Evolutionary conservation across 352 stramenopile genomes (phyloP), one percentile per base, ranked within the genome.

Genomic region (Thalassiosira sp.): DNA sequence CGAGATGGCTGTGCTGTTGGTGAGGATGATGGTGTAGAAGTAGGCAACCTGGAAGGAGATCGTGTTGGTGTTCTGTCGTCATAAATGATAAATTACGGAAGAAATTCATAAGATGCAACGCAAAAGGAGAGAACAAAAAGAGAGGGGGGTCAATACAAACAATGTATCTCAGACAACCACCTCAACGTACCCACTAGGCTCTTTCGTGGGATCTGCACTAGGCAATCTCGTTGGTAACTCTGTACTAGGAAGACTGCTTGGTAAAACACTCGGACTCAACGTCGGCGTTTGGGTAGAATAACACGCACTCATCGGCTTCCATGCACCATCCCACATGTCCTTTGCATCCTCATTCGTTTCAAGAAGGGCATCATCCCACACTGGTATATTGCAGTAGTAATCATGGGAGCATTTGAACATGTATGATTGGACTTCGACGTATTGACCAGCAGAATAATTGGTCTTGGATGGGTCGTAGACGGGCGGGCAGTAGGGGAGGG

Each of bases 301-400:
- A 42, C 57, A 65, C 8, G 48, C 22, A 10, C 16, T 16, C 16
- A 65, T n/a, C 10, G 31, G 49, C 20, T 24, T 27, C 57, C 57
- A 65, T 15, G 57, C 57, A 8, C 43, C 49, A 43, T 54, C 43
- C 57, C 57, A 65, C 15, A 43, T 25, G 3, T 48, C 18, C 22
- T 65, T 65, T 3, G 57, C 57, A 43, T 42, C 40, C n/a, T 53
- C 42, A 42, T 65, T 54, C 37, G n/a, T n/a, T n/a, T n/a, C n/a
- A n/a, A 54, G 15, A 15, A 65, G 10, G 10, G 5, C 35, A 22
- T 43, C 35, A 42, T 54, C 35, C 15, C 48, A 65, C 11, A 54
- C 37, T 7, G 35, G 22, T 27, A 48, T 13, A n/a, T 54, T 54
- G 57, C 57, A 65, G 20, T 54, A 65, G 5, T 7, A 2, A 15